These are phyloP conservation scores for Plasmodium gonderi DNA, from an alignment of 169 alveolate genomes.

Conservation along the genomic window DNA sequence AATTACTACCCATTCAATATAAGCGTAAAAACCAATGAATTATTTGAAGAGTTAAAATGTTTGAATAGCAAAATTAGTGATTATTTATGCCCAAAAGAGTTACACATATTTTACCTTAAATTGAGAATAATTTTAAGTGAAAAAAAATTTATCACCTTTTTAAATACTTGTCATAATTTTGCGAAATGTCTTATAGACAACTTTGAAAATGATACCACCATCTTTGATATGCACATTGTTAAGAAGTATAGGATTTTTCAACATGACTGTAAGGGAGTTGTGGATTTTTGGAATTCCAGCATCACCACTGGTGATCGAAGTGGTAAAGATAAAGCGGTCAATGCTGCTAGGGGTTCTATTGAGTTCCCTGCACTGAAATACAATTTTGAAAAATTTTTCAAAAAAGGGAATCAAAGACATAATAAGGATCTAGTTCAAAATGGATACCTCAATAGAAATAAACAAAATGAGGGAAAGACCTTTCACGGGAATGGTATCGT, in stretches of 20 bases:
- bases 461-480: conserved; percentile 7
- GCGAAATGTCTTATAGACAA: neutral
- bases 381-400: conserved; percentile 21
- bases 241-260: conserved; percentile 4
- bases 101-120: conserved; percentile 28
- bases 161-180: conserved; percentile 59
- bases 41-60: conserved; percentile 18
- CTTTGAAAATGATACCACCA: conserved; percentile 18
- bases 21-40: conserved; percentile 51
- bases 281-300: conserved; percentile 35
- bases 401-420: neutral
- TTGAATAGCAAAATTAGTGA: conserved; percentile 6
- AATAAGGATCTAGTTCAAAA: neutral
- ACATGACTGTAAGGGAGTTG: conserved; percentile 11
- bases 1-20: conserved; percentile 84
- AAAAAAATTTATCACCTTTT: conserved; percentile 59
- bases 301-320: conserved; percentile 8
- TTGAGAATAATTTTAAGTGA: conserved; percentile 44
- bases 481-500: neutral
- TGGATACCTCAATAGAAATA: neutral
- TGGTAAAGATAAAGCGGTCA: neutral
- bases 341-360: neutral
- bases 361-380: neutral
- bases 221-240: conserved; percentile 50
- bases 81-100: conserved; percentile 8